These are phyloP conservation scores for Dichotomopilus funicola DNA, from an alignment of 2,329 filamentous ascomycete species.

Conservation along the genomic window DNA sequence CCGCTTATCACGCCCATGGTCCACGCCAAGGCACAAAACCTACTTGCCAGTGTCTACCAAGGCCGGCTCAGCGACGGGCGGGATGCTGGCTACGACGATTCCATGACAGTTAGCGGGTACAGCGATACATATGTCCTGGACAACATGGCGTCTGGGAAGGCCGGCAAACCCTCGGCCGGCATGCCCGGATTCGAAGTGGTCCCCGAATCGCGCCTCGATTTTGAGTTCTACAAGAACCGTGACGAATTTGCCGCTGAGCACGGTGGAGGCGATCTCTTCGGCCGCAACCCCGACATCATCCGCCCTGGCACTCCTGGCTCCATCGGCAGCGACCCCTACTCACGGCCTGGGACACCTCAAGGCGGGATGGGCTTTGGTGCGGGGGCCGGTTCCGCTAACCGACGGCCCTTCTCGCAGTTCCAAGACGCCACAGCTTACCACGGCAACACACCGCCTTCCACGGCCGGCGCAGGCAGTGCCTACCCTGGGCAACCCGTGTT, in stretches of 20 bases:
- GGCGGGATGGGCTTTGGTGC: slow-evolving; percentile 31
- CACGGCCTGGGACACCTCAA: slow-evolving; percentile 46
- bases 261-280: slow-evolving; percentile 67
- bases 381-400: slow-evolving; percentile 11
- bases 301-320: slow-evolving; percentile 57
- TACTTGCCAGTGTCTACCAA: slow-evolving; percentile 78
- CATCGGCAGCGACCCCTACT: slow-evolving; percentile 36
- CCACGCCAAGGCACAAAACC: slow-evolving; percentile 78
- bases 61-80: slow-evolving; percentile 67
- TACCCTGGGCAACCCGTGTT: slow-evolving; percentile 17
- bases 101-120: slow-evolving; percentile 60
- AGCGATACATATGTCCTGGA: slow-evolving; percentile 78
- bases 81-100: slow-evolving; percentile 47
- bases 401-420: slow-evolving; percentile 23
- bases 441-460: slow-evolving; percentile 8
- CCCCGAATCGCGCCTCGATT: slow-evolving; percentile 77
- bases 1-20: slow-evolving; percentile 93
- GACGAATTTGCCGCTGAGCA: slow-evolving; percentile 82
- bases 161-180: slow-evolving; percentile 29
- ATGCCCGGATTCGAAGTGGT: slow-evolving; percentile 84
- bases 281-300: slow-evolving; percentile 50
- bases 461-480: neutral
- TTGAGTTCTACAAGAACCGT: slow-evolving; percentile 84
- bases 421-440: slow-evolving; percentile 14
- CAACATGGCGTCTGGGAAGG: slow-evolving; percentile 65